Evolutionary conservation across 192 early-diverging fungal genomes (phyloP).

Genomic region (Nowakowskiella sp.): DNA sequence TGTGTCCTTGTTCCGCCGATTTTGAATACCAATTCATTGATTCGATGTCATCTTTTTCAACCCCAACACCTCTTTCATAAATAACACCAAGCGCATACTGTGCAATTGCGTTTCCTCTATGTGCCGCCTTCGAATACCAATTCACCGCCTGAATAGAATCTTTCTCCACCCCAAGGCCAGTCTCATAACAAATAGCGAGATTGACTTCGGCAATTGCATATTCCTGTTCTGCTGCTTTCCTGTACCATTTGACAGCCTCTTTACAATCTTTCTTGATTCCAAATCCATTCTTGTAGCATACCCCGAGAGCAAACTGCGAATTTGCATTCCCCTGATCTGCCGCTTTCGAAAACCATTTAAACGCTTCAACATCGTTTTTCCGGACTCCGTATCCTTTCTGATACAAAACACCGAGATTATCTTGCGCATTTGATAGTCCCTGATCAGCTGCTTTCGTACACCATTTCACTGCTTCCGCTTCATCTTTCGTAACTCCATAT

Average conservation of each 20-base stretch:
- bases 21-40: constrained; percentile 13
- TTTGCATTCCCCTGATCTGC: constrained; percentile 11
- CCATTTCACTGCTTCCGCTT: constrained; percentile 9
- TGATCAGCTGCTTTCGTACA: constrained; percentile 13
- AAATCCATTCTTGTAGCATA: too few relatives aligned
- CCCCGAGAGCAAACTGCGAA: too few relatives aligned
- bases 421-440: constrained; percentile 7
- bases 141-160: constrained; percentile 2
- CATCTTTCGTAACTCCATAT: constrained; percentile 14
- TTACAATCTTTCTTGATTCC: too few relatives aligned
- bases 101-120: not conserved
- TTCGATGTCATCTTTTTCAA: constrained; percentile 6
- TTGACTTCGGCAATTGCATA: too few relatives aligned
- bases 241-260: too few relatives aligned
- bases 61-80: constrained; percentile 1
- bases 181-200: constrained; percentile 2
- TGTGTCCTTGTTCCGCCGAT: constrained; percentile 13
- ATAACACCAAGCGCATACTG: not conserved
- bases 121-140: constrained; percentile 10
- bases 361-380: constrained; percentile 14
- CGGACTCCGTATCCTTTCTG: constrained; percentile 17
- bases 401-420: constrained; percentile 14
- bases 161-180: not conserved
- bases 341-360: constrained; percentile 12
- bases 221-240: too few relatives aligned